Percentiles rank a stretch among this genome's conserved stretches.
Conservation (phyloP, 2,329 filamentous ascomycete species). For the Fusarium sp. region DNA sequence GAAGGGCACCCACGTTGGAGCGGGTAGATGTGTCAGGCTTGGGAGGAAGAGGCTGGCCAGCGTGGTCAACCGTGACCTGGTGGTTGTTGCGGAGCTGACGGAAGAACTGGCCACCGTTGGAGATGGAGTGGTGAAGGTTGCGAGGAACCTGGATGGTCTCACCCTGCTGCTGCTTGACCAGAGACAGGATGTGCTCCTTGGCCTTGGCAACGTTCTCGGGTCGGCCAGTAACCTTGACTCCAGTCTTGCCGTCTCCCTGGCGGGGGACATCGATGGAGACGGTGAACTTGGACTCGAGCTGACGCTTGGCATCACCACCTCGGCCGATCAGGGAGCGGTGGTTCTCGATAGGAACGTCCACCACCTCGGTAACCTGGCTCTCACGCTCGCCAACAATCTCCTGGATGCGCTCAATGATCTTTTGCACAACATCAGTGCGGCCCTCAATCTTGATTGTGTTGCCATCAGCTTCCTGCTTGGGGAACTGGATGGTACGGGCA, state of each 20-base stretch:
- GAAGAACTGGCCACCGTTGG: slow-evolving; percentile 95
- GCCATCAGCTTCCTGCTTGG: slow-evolving; percentile 85
- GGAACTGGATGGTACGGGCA: slow-evolving; percentile 93
- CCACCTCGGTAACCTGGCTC: slow-evolving; percentile 79
- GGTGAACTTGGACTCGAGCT: slow-evolving; percentile 86
- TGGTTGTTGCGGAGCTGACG: slow-evolving; percentile 86
- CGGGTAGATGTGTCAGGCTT: slow-evolving; percentile 70
- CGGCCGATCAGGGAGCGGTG: slow-evolving; percentile 92
- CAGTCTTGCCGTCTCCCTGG: slow-evolving; percentile 85
- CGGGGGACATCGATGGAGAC: slow-evolving; percentile 92
- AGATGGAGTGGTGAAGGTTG: slow-evolving; percentile 83
- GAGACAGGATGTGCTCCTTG: slow-evolving; percentile 82
- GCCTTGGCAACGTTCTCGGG: slow-evolving; percentile 84
- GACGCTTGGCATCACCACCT: slow-evolving; percentile 86
- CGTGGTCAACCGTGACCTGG: slow-evolving; percentile 92
- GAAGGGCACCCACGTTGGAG: slow-evolving; percentile 73
- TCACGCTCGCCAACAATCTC: slow-evolving; percentile 85
- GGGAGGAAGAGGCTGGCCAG: slow-evolving; percentile 79
- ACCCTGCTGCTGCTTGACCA: slow-evolving; percentile 88
- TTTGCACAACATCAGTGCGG: slow-evolving; percentile 84
- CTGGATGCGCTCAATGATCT: slow-evolving; percentile 85
- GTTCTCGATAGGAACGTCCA: slow-evolving; percentile 90
- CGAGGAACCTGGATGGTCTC: slow-evolving; percentile 88
- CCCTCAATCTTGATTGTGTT: slow-evolving; percentile 91
- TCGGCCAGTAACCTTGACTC: slow-evolving; percentile 86